phyloP scores from a whole-genome alignment of 2,329 filamentous ascomycete species.

The Curvularia sp. region DNA sequence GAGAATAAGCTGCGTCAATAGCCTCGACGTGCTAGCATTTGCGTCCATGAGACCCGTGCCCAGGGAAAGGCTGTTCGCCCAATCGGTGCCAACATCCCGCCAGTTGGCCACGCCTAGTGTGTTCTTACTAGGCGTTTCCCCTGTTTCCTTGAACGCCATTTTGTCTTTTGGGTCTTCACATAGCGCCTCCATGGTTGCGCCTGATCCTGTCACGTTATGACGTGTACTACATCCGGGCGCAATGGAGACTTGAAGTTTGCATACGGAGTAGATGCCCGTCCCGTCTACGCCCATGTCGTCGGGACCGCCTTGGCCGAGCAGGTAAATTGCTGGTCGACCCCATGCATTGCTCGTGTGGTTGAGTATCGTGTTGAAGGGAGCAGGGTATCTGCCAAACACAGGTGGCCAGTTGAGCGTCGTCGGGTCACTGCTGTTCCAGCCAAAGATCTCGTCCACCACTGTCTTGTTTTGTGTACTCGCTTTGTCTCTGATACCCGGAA shows the following conservation, averaged over 20 bases:
- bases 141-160: conserved; percentile 62
- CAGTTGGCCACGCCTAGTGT: conserved; percentile 57
- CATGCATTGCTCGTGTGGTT: conserved; percentile 46
- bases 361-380: conserved; percentile 67
- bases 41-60: conserved; percentile 54
- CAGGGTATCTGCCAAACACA: conserved; percentile 60
- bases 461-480: conserved; percentile 51
- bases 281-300: conserved; percentile 28
- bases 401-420: conserved; percentile 53
- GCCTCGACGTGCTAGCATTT: conserved; percentile 54
- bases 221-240: conserved; percentile 71
- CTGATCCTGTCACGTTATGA: conserved; percentile 57
- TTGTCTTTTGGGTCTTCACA: conserved; percentile 66
- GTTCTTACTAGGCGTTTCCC: conserved; percentile 60
- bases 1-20: conserved; percentile 56
- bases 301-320: conserved; percentile 59
- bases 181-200: conserved; percentile 65
- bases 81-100: conserved; percentile 54
- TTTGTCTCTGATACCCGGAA: conserved; percentile 23
- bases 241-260: conserved; percentile 69
- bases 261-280: conserved; percentile 65
- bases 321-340: conserved; percentile 66
- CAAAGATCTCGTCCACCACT: conserved; percentile 73
- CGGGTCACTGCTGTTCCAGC: conserved; percentile 65
- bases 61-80: conserved; percentile 54